Base-by-base conservation (phyloP, 176 grass and related monocot species). In the Tillandsia fasciculata region DNA sequence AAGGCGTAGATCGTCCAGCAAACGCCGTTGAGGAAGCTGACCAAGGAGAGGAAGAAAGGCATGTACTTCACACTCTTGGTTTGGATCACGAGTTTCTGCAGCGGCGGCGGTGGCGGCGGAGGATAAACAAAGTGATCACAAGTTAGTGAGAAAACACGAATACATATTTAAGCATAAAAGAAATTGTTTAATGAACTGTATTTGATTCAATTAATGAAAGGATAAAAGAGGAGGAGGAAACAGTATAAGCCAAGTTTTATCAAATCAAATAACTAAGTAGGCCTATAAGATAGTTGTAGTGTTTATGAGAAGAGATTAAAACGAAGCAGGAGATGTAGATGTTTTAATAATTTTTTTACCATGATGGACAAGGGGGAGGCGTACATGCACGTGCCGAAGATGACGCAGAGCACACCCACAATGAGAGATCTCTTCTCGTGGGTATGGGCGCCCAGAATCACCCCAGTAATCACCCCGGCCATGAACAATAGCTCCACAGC, bases 1-100 rank as follows among this genome's bases (percentile, higher is more conserved):
- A 96, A 63, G 3, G 91, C 81, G 49, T 96, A 96, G 67, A 74
- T 11, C 22, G 87, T 90, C 91, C 87, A 96, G 77, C 82, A 91
- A 28, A 72, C 14, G 11, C 81, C 86, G 17, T 95, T 95, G 64
- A 80, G 42, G 70, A 90, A 87, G 72, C 83, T 73, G 49, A 74
- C 72, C 0, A 96, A 14, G 0, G 85, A 87, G 22, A 87, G 67
- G 52, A 64, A 49, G 48, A 96, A 84, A 0, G 80, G 88, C 88
- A 91, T 96, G 81, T 88, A 89, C 81, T 85, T 42, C 51, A 96
- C 88, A 63, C 87, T 96, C 65, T 85, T 88, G 8, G 84, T 86
- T 11, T 63, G 66, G 48, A 96, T 86, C 51, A 96, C 91, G 2
- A 65, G 67, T 33, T 47, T 68, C 91, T 96, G 80, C 64, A n/a